Evolutionary conservation across 495 filamentous ascomycete species (phyloP).

Genomic region (Aspergillus homomorphus): DNA sequence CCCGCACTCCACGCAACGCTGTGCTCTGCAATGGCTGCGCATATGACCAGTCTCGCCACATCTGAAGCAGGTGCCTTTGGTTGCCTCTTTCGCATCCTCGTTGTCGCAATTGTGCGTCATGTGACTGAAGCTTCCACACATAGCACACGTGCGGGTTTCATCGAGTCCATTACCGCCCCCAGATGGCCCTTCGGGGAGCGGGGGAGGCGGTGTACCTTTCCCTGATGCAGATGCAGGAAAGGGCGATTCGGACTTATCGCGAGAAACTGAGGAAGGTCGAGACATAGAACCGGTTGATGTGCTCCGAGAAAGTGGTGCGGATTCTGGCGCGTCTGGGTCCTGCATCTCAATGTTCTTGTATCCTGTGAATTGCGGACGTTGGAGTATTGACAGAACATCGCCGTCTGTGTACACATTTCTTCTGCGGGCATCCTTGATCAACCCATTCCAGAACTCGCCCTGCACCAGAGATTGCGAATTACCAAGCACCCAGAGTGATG

Average conservation of each 20-base stretch:
- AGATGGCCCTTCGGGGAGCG: conserved; percentile 37
- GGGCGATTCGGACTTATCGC: conserved; percentile 27
- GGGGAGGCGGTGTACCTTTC: conserved; percentile 24
- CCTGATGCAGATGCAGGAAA: conserved; percentile 27
- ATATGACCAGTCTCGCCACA: conserved; percentile 43
- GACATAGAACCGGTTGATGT: conserved; percentile 22
- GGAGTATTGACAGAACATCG: conserved; percentile 53
- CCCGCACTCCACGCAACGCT: conserved; percentile 48
- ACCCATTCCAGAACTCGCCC: conserved; percentile 82
- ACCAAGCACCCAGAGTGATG: conserved; percentile 90
- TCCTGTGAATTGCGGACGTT: conserved; percentile 47
- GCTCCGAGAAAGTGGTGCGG: conserved; percentile 14
- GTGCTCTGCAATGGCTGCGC: conserved; percentile 34
- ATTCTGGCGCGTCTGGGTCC: conserved; percentile 29
- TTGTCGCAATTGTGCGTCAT: conserved; percentile 50
- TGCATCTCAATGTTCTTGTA: conserved; percentile 49
- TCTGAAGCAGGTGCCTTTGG: conserved; percentile 41
- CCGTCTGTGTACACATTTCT: conserved; percentile 76
- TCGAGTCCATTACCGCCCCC: conserved; percentile 48
- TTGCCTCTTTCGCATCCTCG: conserved; percentile 33
- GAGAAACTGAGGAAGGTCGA: conserved; percentile 26
- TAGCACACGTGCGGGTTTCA: conserved; percentile 37
- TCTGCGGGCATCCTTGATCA: conserved; percentile 74
- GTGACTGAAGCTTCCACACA: conserved; percentile 49
- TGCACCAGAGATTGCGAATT: conserved; percentile 81